phyloP scores from a whole-genome alignment of 805 yeast genomes.

The Monosporozyma aerobia region DNA sequence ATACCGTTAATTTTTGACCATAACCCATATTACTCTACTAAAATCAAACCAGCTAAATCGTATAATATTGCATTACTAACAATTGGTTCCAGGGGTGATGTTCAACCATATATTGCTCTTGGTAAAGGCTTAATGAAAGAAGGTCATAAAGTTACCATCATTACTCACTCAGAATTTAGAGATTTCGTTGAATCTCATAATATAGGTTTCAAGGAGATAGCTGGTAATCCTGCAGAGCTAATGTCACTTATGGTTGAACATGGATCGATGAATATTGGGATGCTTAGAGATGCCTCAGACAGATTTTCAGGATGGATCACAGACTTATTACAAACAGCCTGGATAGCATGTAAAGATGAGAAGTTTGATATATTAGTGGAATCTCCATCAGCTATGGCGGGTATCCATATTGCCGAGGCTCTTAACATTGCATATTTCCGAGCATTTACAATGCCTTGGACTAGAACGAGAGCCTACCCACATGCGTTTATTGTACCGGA shows the following conservation, averaged over 20 bases:
- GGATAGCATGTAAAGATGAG: slow-evolving; percentile 76
- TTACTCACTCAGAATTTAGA: slow-evolving; percentile 75
- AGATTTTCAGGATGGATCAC: slow-evolving; percentile 78
- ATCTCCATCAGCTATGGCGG: slow-evolving; percentile 95
- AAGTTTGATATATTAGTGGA: slow-evolving; percentile 67
- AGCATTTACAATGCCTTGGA: slow-evolving; percentile 99
- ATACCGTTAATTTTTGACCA: slow-evolving; percentile 64
- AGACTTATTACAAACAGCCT: slow-evolving; percentile 60
- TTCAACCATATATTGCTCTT: slow-evolving; percentile 91
- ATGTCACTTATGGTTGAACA: slow-evolving; percentile 91
- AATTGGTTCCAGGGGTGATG: slow-evolving; percentile 94
- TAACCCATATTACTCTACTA: slow-evolving; percentile 44
- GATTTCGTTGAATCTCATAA: slow-evolving; percentile 65
- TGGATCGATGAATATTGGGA: slow-evolving; percentile 75
- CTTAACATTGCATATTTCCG: slow-evolving; percentile 81
- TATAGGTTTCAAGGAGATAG: slow-evolving; percentile 61
- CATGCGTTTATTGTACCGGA: slow-evolving; percentile 95
- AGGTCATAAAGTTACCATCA: slow-evolving; percentile 79
- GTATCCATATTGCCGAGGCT: slow-evolving; percentile 91
- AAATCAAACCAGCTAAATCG: slow-evolving; percentile 43
- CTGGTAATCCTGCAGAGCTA: slow-evolving; percentile 87
- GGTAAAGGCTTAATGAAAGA: slow-evolving; percentile 69
- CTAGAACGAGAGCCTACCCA: slow-evolving; percentile 89
- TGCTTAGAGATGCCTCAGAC: slow-evolving; percentile 71
- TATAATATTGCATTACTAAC: slow-evolving; percentile 64